These are phyloP conservation scores for Trichosanthes truncata DNA, from an alignment of 306 rosid genomes.

Conservation along the genomic window DNA sequence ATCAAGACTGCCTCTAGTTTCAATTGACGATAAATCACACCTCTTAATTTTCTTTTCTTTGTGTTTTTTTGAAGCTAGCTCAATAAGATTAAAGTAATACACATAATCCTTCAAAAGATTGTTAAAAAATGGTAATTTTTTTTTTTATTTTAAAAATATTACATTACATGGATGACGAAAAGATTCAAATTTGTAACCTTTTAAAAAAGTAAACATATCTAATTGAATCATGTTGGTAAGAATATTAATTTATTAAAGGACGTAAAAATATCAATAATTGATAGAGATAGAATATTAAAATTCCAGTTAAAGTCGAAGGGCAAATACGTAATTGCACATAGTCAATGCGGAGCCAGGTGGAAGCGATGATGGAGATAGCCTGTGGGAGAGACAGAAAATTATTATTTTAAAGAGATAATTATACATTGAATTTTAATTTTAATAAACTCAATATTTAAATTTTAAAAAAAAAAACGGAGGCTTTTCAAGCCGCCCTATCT, in stretches of 20 bases:
- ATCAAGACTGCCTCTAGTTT: too few species aligned
- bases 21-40: too few species aligned
- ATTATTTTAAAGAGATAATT: background rate
- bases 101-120: too few species aligned
- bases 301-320: background rate
- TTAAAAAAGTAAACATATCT: background rate
- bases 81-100: too few species aligned
- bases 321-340: background rate
- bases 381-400: background rate
- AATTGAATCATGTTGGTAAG: background rate
- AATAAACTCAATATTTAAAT: background rate
- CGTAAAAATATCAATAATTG: background rate
- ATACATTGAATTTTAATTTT: background rate
- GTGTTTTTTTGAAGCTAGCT: too few species aligned
- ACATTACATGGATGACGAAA: too few species aligned
- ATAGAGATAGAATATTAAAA: background rate
- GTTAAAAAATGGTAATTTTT: too few species aligned
- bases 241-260: background rate
- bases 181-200: too few species aligned
- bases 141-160: too few species aligned
- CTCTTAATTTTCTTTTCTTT: too few species aligned
- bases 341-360: conserved; percentile 6
- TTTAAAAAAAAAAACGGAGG: background rate
- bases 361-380: background rate
- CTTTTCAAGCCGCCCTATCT: conserved; percentile 8